Percentiles rank a stretch among this genome's conserved stretches.
These are phyloP conservation scores for Zhuliangozyma parablackwelliae DNA, from an alignment of 1,139 yeast genomes.

Conservation along the genomic window DNA sequence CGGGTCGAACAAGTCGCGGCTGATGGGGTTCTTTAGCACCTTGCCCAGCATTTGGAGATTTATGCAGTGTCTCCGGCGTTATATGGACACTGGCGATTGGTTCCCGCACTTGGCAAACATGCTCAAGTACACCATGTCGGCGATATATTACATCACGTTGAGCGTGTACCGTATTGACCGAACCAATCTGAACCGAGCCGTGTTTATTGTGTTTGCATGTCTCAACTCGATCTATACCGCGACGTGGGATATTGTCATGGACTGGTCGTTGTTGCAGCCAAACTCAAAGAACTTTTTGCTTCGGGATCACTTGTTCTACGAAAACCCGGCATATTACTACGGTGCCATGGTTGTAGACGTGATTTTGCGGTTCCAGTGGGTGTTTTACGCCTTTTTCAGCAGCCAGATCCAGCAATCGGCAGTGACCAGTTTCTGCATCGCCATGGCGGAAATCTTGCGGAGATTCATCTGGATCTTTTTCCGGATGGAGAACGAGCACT, in stretches of 20 bases:
- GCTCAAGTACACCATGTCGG: slow-evolving; percentile 64
- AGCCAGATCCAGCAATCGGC: slow-evolving; percentile 84
- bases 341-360: slow-evolving; percentile 70
- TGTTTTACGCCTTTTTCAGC: slow-evolving; percentile 72
- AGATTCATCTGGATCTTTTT: slow-evolving; percentile 86
- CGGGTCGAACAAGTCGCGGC: slow-evolving; percentile 71
- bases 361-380: slow-evolving; percentile 81
- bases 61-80: slow-evolving; percentile 87
- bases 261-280: slow-evolving; percentile 82
- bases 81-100: slow-evolving; percentile 88
- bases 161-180: slow-evolving; percentile 73
- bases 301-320: slow-evolving; percentile 67
- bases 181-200: slow-evolving; percentile 38
- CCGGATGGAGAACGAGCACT: slow-evolving; percentile 95
- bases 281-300: slow-evolving; percentile 56
- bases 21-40: slow-evolving; percentile 79
- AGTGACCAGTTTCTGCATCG: slow-evolving; percentile 79
- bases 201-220: slow-evolving; percentile 69
- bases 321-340: slow-evolving; percentile 60
- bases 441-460: slow-evolving; percentile 74
- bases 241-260: slow-evolving; percentile 91
- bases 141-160: slow-evolving; percentile 67
- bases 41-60: slow-evolving; percentile 90
- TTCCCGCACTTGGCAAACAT: slow-evolving; percentile 97
- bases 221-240: slow-evolving; percentile 67